Percentiles rank a stretch among this genome's conserved stretches.
Conservation (phyloP, 2,329 filamentous ascomycete species). For the Helotiales sp. region DNA sequence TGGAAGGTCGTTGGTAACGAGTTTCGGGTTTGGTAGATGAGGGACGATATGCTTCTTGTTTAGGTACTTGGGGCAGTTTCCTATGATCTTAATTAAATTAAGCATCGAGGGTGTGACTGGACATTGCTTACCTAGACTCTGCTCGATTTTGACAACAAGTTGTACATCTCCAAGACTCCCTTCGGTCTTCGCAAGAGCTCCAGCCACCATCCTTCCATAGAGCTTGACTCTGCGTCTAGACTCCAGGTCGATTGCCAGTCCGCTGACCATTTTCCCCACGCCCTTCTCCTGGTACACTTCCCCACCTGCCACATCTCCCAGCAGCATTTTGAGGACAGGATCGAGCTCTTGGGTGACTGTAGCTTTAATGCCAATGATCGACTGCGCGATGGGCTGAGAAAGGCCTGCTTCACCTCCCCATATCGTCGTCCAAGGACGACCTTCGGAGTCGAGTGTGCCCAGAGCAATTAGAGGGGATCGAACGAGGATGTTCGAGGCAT, state of each 20-base stretch:
- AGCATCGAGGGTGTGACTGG: background rate
- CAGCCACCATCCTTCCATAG: conserved; percentile 67
- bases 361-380: conserved; percentile 63
- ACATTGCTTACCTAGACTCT: conserved; percentile 56
- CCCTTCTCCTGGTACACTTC: conserved; percentile 39
- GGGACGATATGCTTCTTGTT: conserved; percentile 68
- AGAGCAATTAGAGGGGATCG: conserved; percentile 69
- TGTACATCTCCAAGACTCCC: conserved; percentile 40
- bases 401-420: conserved; percentile 76
- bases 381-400: conserved; percentile 59
- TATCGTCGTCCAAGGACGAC: conserved; percentile 73
- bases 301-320: conserved; percentile 49
- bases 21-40: conserved; percentile 51
- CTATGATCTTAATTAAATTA: conserved; percentile 35
- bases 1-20: conserved; percentile 47
- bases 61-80: conserved; percentile 86
- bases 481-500: conserved; percentile 60
- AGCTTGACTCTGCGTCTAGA: conserved; percentile 73
- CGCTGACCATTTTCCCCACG: conserved; percentile 56
- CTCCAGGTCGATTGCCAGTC: conserved; percentile 62
- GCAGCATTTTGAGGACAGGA: conserved; percentile 66
- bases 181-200: conserved; percentile 46
- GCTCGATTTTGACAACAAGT: conserved; percentile 67
- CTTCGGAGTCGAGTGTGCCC: conserved; percentile 66
- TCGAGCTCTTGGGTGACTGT: conserved; percentile 63